Percentiles rank a stretch among this genome's conserved stretches.
Evolutionary conservation across 306 rosid genomes (phyloP).

Genomic region (Urtica urens): DNA sequence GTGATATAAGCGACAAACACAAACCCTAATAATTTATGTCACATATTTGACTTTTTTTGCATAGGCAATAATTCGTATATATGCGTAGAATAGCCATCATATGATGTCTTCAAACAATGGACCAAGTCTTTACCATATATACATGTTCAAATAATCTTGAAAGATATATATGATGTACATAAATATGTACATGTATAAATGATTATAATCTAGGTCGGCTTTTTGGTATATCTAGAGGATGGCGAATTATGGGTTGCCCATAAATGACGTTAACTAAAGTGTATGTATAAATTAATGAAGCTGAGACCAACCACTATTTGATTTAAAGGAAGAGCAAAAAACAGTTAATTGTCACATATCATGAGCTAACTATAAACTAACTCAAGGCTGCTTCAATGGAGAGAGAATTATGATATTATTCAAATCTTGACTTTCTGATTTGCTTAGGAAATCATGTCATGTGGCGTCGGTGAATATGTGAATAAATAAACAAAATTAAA

Average conservation of each 20-base stretch:
- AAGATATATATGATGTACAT: neutral
- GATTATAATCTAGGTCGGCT: conserved; percentile 7
- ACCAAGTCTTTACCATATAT: conserved; percentile 4
- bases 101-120: neutral
- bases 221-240: neutral
- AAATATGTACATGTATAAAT: neutral
- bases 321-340: neutral
- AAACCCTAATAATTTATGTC: neutral
- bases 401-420: too few relatives aligned
- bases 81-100: neutral
- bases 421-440: too few relatives aligned
- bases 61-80: neutral
- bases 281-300: neutral
- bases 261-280: neutral
- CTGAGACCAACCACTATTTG: neutral
- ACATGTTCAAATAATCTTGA: neutral
- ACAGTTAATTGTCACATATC: conserved; percentile 2
- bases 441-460: too few relatives aligned
- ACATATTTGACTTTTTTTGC: conserved; percentile 2
- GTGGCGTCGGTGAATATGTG: too few relatives aligned
- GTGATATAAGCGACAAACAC: neutral
- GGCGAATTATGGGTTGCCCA: neutral
- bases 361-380: neutral
- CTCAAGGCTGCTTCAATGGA: neutral
- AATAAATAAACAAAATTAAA: neutral